phyloP scores from a whole-genome alignment of 306 rosid species.

The Fragaria iinumae region DNA sequence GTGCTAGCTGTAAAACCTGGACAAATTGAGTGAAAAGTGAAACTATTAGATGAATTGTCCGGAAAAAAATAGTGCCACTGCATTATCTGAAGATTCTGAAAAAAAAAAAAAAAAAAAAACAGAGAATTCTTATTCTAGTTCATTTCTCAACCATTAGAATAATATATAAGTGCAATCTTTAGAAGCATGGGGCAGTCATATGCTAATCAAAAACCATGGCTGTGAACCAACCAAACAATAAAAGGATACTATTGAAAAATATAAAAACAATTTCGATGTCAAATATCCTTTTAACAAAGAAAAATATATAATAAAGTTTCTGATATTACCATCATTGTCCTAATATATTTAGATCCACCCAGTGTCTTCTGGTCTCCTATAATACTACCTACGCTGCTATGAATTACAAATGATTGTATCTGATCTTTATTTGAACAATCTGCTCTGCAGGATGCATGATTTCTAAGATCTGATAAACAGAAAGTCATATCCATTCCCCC shows the following conservation, averaged over 20 bases:
- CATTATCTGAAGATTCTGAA: neutral
- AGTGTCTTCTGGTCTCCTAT: neutral
- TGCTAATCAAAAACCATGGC: neutral
- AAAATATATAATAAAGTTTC: neutral
- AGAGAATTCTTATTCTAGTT: neutral
- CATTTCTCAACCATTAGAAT: no score
- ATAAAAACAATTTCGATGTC: neutral
- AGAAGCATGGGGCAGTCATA: neutral
- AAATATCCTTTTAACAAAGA: neutral
- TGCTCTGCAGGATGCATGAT: no score
- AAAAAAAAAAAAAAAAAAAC: neutral
- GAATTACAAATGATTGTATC: neutral
- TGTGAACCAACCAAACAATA: neutral
- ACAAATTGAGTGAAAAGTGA: neutral
- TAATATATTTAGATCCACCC: neutral
- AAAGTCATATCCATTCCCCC: neutral
- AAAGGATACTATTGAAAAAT: neutral
- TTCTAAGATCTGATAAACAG: neutral
- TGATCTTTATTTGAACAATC: no score
- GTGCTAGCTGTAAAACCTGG: conserved; percentile 95
- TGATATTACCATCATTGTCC: conserved; percentile 10
- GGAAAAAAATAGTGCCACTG: neutral
- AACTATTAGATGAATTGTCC: neutral
- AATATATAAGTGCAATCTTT: neutral
- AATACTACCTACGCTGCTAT: neutral